These are phyloP conservation scores for Beauveria australis DNA, from an alignment of 2,329 filamentous ascomycete species.

Conservation along the genomic window DNA sequence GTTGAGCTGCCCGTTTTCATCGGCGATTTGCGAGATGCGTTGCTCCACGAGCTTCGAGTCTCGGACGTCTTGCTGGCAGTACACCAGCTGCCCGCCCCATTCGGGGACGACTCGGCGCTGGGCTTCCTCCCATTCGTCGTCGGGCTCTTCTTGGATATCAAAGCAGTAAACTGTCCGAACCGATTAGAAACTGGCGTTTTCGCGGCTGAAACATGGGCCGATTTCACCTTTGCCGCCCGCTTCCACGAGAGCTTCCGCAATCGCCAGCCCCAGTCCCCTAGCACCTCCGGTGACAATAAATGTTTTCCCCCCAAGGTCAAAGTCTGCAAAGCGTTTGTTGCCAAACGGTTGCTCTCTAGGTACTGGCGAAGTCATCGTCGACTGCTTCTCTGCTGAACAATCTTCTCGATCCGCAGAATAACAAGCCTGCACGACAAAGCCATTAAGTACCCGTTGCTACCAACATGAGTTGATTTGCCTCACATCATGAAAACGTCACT, in stretches of 20 bases:
- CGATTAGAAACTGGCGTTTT: not conserved
- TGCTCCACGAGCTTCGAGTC: slow-evolving; percentile 51
- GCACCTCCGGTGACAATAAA: slow-evolving; percentile 59
- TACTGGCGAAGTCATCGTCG: not conserved
- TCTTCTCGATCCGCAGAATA: not conserved
- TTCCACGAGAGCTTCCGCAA: slow-evolving; percentile 66
- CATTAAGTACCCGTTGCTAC: too few species aligned
- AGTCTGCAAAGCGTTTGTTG: slow-evolving; percentile 50
- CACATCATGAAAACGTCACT: not conserved
- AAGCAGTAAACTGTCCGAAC: slow-evolving; percentile 44
- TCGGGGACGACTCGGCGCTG: slow-evolving; percentile 53
- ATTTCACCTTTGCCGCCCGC: slow-evolving; percentile 55
- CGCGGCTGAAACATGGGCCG: not conserved
- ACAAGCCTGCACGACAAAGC: too few species aligned
- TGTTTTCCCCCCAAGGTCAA: slow-evolving; percentile 58
- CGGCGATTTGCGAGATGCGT: slow-evolving; percentile 51
- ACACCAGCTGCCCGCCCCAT: slow-evolving; percentile 56
- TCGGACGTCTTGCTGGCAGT: slow-evolving; percentile 60
- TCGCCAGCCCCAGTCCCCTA: slow-evolving; percentile 59
- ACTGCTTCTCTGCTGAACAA: not conserved
- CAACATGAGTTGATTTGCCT: not conserved
- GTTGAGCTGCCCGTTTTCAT: slow-evolving; percentile 53
- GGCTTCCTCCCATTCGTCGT: slow-evolving; percentile 51
- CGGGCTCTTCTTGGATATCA: slow-evolving; percentile 42
- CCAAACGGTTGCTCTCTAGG: slow-evolving; percentile 16